A percentile compares a stretch with the other conserved stretches of the same genome.
These are phyloP conservation scores for Leccinum aurantiacum DNA, from an alignment of 768 basidiomycete species.

Conservation along the genomic window DNA sequence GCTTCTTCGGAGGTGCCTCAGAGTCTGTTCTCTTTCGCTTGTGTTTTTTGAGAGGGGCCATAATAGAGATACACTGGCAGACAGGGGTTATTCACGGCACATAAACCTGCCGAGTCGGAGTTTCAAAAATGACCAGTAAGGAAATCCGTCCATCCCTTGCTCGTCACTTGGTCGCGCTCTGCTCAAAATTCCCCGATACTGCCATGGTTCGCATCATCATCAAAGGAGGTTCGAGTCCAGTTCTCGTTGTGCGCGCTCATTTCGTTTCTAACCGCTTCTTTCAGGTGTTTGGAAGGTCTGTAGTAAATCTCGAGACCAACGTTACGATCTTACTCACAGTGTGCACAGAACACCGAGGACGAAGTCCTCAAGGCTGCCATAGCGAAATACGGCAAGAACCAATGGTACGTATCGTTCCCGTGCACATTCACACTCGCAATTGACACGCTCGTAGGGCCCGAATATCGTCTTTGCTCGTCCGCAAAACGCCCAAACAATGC, in stretches of 20 bases:
- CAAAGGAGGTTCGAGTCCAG: conserved; percentile 66
- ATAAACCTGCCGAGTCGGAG: conserved; percentile 16
- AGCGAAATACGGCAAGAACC: conserved; percentile 95
- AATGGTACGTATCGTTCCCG: conserved; percentile 55
- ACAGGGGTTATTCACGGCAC: not conserved
- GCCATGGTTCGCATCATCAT: conserved; percentile 87
- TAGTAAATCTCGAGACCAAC: not conserved
- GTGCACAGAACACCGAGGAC: conserved; percentile 84
- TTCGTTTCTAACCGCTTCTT: conserved; percentile 5
- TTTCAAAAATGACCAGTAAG: conserved; percentile 13
- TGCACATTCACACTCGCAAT: not conserved
- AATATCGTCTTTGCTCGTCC: conserved; percentile 94
- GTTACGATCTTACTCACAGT: conserved; percentile 5
- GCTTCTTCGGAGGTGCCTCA: conserved; percentile 25
- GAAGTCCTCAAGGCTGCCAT: conserved; percentile 99
- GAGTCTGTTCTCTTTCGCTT: conserved; percentile 15
- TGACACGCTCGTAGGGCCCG: conserved; percentile 67
- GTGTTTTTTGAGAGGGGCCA: not conserved
- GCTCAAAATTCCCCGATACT: not conserved
- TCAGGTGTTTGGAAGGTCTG: conserved; percentile 83
- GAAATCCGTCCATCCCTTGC: not conserved
- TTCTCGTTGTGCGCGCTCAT: not conserved
- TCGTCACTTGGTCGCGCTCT: not conserved
- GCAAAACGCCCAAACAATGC: conserved; percentile 99
- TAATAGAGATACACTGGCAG: not conserved